Evolutionary conservation across 176 grass and related monocot genomes (phyloP).

Genomic region (Echinochloa phyllopogon): DNA sequence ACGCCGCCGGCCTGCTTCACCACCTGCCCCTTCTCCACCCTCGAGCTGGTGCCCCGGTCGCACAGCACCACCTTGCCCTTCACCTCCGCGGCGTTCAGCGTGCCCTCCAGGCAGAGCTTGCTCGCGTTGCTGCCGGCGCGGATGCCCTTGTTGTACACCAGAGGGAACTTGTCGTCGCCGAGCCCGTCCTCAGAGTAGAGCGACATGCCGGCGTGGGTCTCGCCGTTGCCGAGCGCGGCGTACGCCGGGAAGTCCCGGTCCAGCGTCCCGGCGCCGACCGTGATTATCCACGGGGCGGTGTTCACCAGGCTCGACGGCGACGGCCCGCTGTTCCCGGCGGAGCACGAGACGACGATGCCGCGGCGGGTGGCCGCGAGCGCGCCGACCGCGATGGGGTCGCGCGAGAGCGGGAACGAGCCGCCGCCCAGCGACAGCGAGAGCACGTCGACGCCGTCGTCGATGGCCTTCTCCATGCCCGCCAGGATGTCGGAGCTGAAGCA

Average conservation of each 20-base stretch:
- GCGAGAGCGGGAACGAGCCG: conserved; percentile 53
- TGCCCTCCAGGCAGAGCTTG: conserved; percentile 76
- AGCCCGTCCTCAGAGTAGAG: conserved; percentile 66
- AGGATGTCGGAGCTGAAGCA: conserved; percentile 80
- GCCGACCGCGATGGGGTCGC: conserved; percentile 76
- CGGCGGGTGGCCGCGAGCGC: conserved; percentile 66
- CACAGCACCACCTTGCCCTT: conserved; percentile 88
- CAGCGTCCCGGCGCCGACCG: conserved; percentile 74
- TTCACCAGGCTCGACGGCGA: conserved; percentile 63
- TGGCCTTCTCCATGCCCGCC: conserved; percentile 73
- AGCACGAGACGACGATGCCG: conserved; percentile 83
- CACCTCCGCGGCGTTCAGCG: conserved; percentile 60
- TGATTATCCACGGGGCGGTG: conserved; percentile 81
- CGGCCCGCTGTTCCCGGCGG: conserved; percentile 84
- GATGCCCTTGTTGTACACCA: conserved; percentile 74
- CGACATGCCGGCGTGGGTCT: conserved; percentile 67
- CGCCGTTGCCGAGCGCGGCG: conserved; percentile 56
- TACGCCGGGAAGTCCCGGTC: conserved; percentile 79
- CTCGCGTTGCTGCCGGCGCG: conserved; percentile 71
- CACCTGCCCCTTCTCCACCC: conserved; percentile 80
- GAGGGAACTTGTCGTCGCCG: conserved; percentile 37
- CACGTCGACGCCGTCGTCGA: conserved; percentile 84
- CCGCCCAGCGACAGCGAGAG: conserved; percentile 82
- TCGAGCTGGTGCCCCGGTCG: conserved; percentile 68
- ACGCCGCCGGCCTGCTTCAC: conserved; percentile 80